A percentile compares a stretch with the other conserved stretches of the same genome.
phyloP scores from a whole-genome alignment of 2,329 filamentous ascomycete species.

The Phaeosphaeria sp. region DNA sequence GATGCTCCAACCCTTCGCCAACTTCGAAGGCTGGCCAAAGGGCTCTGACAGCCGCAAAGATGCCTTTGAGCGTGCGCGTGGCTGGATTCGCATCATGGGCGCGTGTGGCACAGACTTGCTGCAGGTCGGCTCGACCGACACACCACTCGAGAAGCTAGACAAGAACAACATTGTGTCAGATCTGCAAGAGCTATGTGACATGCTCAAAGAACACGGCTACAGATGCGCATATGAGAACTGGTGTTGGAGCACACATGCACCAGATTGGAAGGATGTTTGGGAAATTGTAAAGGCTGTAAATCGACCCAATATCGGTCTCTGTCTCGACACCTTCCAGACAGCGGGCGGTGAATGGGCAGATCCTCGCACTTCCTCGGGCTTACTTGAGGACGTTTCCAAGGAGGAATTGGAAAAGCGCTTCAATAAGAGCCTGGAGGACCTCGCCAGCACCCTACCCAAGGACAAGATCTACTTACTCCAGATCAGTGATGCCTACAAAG shows the following conservation, averaged over 20 bases:
- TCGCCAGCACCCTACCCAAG: slow-evolving; percentile 64
- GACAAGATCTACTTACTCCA: slow-evolving; percentile 79
- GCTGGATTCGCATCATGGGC: slow-evolving; percentile 76
- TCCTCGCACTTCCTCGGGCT: slow-evolving; percentile 68
- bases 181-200: slow-evolving; percentile 61
- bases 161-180: slow-evolving; percentile 64
- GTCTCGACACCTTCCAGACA: slow-evolving; percentile 79
- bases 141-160: slow-evolving; percentile 61
- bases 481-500: slow-evolving; percentile 75
- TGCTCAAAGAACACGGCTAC: slow-evolving; percentile 63
- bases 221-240: slow-evolving; percentile 80
- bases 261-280: slow-evolving; percentile 74
- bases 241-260: slow-evolving; percentile 78
- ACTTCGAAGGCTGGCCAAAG: slow-evolving; percentile 76
- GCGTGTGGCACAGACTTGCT: slow-evolving; percentile 73
- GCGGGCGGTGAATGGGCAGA: slow-evolving; percentile 76
- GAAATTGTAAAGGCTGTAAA: slow-evolving; percentile 68
- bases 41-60: slow-evolving; percentile 65
- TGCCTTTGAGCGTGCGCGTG: slow-evolving; percentile 66
- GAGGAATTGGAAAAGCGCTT: slow-evolving; percentile 61
- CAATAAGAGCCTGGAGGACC: slow-evolving; percentile 60
- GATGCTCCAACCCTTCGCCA: slow-evolving; percentile 77
- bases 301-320: slow-evolving; percentile 72
- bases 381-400: slow-evolving; percentile 57
- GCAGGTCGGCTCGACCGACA: slow-evolving; percentile 70